A percentile compares a stretch with the other conserved stretches of the same genome.
These are phyloP conservation scores for Pythium oligandrum DNA, from an alignment of 352 stramenopile species.

Conservation along the genomic window DNA sequence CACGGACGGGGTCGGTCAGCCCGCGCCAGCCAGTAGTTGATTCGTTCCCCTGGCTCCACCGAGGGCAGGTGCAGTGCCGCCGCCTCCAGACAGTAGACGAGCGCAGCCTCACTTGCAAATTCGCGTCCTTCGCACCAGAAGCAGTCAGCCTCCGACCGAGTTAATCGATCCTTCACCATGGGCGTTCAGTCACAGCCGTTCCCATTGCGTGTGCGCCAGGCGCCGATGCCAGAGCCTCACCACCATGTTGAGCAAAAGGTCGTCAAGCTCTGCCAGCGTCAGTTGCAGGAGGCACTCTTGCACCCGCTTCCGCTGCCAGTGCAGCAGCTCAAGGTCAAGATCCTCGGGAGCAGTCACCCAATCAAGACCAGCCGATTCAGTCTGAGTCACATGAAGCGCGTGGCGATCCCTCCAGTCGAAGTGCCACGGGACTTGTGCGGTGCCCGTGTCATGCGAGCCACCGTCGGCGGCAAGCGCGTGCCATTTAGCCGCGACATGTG, in stretches of 20 bases:
- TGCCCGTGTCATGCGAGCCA: slow-evolving; percentile 6
- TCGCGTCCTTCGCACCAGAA: slow-evolving; percentile 1
- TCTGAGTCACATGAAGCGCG: slow-evolving; percentile 35
- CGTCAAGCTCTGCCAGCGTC: slow-evolving; percentile 30
- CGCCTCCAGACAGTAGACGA: slow-evolving; percentile 21
- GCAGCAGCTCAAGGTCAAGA: slow-evolving; percentile 54
- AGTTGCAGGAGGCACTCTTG: slow-evolving; percentile 22
- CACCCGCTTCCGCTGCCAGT: slow-evolving; percentile 36
- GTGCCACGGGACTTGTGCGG: slow-evolving; percentile 22
- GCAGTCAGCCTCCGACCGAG: neutral
- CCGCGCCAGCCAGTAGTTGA: slow-evolving; percentile 9
- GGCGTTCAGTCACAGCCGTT: slow-evolving; percentile 28
- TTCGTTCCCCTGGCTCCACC: slow-evolving; percentile 5
- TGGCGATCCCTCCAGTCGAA: slow-evolving; percentile 37
- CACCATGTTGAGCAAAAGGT: slow-evolving; percentile 26
- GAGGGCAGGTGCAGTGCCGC: neutral
- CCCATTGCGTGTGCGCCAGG: slow-evolving; percentile 13
- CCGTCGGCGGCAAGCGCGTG: slow-evolving; percentile 36
- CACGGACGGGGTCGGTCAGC: neutral
- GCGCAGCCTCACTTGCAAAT: slow-evolving; percentile 8
- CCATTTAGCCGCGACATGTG: slow-evolving; percentile 53
- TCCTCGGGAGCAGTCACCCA: slow-evolving; percentile 28
- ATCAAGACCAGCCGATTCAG: slow-evolving; percentile 36
- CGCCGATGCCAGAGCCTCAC: slow-evolving; percentile 16
- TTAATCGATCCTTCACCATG: slow-evolving; percentile 22